Evolutionary conservation across 139 green algal species (phyloP).

Genomic region (Auxenochlorella pyrenoidosa): DNA sequence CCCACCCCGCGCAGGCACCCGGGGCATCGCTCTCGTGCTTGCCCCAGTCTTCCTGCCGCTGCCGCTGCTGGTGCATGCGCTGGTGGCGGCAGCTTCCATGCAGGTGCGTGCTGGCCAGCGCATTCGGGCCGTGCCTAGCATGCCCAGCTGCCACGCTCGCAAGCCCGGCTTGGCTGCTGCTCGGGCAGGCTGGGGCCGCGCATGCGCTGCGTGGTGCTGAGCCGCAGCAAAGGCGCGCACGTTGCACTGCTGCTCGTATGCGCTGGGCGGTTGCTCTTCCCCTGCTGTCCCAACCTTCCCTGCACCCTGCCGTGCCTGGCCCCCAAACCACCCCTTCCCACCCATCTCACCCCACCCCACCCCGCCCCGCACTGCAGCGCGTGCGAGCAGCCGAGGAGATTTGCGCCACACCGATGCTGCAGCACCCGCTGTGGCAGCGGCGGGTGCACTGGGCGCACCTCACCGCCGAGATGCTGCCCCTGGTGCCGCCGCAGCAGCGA

Average conservation of each 20-base stretch:
- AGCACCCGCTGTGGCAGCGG: not conserved
- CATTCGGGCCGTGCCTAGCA: not conserved
- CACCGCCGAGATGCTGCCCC: conserved; percentile 10
- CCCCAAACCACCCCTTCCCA: not conserved
- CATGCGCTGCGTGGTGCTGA: no score
- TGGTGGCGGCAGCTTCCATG: not conserved
- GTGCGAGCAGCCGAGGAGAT: not conserved
- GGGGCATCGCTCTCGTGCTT: not conserved
- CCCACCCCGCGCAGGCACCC: not conserved
- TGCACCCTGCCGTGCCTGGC: no score
- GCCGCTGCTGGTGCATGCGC: not conserved
- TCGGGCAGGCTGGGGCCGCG: no score
- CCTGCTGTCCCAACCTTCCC: no score
- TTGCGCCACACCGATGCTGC: not conserved
- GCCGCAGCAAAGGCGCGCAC: no score
- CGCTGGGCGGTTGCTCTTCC: no score
- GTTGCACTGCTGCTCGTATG: no score
- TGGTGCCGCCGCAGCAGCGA: not conserved
- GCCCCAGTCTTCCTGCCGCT: not conserved
- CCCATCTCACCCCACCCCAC: not conserved
- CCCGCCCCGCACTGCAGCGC: not conserved
- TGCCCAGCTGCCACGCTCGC: no score
- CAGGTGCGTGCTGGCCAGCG: not conserved
- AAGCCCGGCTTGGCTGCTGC: not conserved
- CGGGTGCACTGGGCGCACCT: not conserved